Evolutionary conservation across 306 rosid genomes (phyloP), one percentile per base, ranked within the genome.

Genomic region (Arachis stenosperma): DNA sequence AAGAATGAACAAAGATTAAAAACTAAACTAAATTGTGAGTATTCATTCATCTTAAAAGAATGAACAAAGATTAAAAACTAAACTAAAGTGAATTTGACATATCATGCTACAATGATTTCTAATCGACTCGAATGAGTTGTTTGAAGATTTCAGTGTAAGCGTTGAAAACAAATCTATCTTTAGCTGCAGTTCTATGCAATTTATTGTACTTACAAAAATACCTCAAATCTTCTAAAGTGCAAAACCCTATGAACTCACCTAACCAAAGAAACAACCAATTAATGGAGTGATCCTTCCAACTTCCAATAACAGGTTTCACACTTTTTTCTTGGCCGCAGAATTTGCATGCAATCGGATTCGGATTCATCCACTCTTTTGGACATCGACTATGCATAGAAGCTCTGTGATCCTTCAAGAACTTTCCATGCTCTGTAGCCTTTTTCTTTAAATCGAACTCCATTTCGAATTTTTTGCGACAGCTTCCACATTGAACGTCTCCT

Each of bases 241-340:
- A 86, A 7, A 65, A 67, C 0, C 90, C 88, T 5, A 92, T 54
- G 83, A 82, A 62, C 44, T 86, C 83, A 0, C 93, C 90, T 6
- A 88, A 14, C 2, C 89, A 73, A 68, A 92, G 62, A 69, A 89
- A 89, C 60, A 92, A 43, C 92, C 97, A 89, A 9, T 92, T 89
- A 36, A 92, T 88, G 0, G 6, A 4, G 4, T 13, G 48, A 13
- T 69, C 76, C 73, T 78, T 83, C 2, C 70, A 46, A 13, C 65
- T 47, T 0, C 69, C 55, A 0, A 88, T 30, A 0, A 92, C 4
- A 0, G 93, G 93, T 72, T 51, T 88, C 3, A 29, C 82, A 1
- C 81, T 15, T 1, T 82, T 81, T 8, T 82, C 83, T 1, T 64
- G 54, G 0, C 54, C 39, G 4, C 96, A 92, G 0, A 17, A 50